These are phyloP conservation scores for Spergularia bocconei DNA, from an alignment of 148 eudicot species.

Conservation along the genomic window DNA sequence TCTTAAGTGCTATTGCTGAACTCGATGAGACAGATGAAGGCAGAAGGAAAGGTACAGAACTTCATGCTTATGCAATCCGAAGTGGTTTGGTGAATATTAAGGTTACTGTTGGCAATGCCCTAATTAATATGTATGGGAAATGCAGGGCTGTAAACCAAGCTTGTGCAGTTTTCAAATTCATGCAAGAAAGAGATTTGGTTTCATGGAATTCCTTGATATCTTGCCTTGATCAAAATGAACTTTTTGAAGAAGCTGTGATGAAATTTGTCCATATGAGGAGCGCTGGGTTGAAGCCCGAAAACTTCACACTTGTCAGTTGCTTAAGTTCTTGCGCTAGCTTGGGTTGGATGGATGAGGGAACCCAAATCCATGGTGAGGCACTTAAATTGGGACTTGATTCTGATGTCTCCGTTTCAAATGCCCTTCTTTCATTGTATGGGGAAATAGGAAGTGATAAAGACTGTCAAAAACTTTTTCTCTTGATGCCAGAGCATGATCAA, in stretches of 20 bases:
- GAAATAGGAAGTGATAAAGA: constrained; percentile 43
- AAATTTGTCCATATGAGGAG: constrained; percentile 57
- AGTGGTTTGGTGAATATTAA: constrained; percentile 46
- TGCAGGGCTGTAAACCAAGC: constrained; percentile 54
- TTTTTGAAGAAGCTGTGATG: constrained; percentile 50
- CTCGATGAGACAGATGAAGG: constrained; percentile 48
- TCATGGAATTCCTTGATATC: constrained; percentile 73
- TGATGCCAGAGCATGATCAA: constrained; percentile 62
- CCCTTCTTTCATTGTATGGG: constrained; percentile 67
- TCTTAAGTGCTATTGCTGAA: constrained; percentile 67
- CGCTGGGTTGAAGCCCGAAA: constrained; percentile 46
- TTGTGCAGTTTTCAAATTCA: constrained; percentile 46
- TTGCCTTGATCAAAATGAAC: constrained; percentile 64
- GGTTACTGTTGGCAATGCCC: constrained; percentile 53
- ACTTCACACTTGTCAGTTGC: constrained; percentile 65
- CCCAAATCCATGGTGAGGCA: constrained; percentile 68
- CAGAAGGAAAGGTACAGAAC: constrained; percentile 52
- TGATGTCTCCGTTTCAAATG: constrained; percentile 77
- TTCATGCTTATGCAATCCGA: constrained; percentile 62
- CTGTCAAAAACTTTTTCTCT: constrained; percentile 49
- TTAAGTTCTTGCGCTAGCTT: constrained; percentile 80
- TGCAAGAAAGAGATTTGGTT: constrained; percentile 51
- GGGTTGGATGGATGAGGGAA: constrained; percentile 57
- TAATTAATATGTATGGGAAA: constrained; percentile 79
- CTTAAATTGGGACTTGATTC: constrained; percentile 58